phyloP scores from a whole-genome alignment of 331 rosid species.

The Ulmus americana region DNA sequence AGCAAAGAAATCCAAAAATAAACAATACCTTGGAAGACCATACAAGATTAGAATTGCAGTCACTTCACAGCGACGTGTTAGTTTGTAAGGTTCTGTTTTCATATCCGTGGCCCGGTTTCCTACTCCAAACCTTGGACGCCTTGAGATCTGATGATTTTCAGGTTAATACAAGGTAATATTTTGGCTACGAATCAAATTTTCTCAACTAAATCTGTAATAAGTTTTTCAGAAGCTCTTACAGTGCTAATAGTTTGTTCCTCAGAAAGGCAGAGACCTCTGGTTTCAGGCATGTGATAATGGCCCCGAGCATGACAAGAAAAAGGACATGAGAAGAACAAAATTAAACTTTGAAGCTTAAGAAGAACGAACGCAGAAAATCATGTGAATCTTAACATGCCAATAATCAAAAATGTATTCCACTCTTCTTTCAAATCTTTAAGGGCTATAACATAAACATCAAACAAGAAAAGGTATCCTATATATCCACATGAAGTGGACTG shows the following conservation, averaged over 20 bases:
- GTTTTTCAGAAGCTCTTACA: slow-evolving; percentile 39
- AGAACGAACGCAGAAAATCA: not conserved
- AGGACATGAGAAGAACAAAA: not conserved
- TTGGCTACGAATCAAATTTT: slow-evolving; percentile 2
- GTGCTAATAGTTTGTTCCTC: slow-evolving; percentile 91
- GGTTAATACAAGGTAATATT: slow-evolving; percentile 18
- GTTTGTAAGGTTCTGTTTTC: slow-evolving; percentile 69
- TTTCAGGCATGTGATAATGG: slow-evolving; percentile 98
- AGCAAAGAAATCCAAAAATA: slow-evolving; percentile 10
- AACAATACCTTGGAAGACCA: slow-evolving; percentile 88
- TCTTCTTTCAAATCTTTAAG: not conserved
- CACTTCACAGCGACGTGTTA: slow-evolving; percentile 79
- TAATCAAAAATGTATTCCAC: not conserved
- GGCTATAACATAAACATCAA: not conserved
- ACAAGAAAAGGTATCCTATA: slow-evolving; percentile 9
- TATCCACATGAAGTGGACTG: slow-evolving; percentile 19
- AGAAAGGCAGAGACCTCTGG: slow-evolving; percentile 98
- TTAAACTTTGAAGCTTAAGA: not conserved
- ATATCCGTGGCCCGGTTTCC: slow-evolving; percentile 56
- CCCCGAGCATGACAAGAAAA: slow-evolving; percentile 48
- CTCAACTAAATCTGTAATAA: not conserved
- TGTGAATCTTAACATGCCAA: not conserved
- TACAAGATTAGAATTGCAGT: slow-evolving; percentile 86
- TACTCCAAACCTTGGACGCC: slow-evolving; percentile 65
- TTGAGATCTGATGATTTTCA: slow-evolving; percentile 53